A percentile compares a stretch with the other conserved stretches of the same genome.
phyloP scores from a whole-genome alignment of 2,329 filamentous ascomycete genomes.

The Davidsoniella eucalypti region DNA sequence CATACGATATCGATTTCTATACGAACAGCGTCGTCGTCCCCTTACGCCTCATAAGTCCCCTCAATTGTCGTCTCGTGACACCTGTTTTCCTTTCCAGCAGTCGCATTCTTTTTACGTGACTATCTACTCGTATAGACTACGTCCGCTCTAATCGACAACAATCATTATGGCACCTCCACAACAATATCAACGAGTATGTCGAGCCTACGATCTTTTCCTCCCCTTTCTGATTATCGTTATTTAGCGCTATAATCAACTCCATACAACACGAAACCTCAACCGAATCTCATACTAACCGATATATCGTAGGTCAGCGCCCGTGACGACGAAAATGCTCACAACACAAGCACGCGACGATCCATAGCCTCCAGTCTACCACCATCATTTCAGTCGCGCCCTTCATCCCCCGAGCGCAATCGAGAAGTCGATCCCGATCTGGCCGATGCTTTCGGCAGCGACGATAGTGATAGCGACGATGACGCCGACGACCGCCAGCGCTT shows the following conservation, averaged over 20 bases:
- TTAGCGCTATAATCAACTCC: not conserved
- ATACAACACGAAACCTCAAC: not conserved
- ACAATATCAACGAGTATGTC: conserved; percentile 11
- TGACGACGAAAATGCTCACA: conserved; percentile 29
- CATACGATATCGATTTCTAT: too few species aligned
- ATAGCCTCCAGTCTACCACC: conserved; percentile 51
- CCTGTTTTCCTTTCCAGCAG: not conserved
- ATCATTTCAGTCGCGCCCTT: conserved; percentile 75
- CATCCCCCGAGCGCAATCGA: conserved; percentile 31
- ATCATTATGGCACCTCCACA: conserved; percentile 5
- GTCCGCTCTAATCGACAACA: not conserved
- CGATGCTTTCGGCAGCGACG: conserved; percentile 79
- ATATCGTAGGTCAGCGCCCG: conserved; percentile 37
- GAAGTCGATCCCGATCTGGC: conserved; percentile 64
- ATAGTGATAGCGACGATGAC: conserved; percentile 47
- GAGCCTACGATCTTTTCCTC: not conserved
- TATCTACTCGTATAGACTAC: not conserved
- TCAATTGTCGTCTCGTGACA: not conserved
- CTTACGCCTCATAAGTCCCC: not conserved
- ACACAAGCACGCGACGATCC: conserved; percentile 22
- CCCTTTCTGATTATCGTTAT: not conserved
- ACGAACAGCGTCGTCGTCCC: too few species aligned
- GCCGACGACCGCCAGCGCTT: conserved; percentile 57
- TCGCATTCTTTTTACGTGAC: not conserved
- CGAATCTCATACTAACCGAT: not conserved